phyloP scores from a whole-genome alignment of 148 eudicot species.

The Rhododendron henanense region DNA sequence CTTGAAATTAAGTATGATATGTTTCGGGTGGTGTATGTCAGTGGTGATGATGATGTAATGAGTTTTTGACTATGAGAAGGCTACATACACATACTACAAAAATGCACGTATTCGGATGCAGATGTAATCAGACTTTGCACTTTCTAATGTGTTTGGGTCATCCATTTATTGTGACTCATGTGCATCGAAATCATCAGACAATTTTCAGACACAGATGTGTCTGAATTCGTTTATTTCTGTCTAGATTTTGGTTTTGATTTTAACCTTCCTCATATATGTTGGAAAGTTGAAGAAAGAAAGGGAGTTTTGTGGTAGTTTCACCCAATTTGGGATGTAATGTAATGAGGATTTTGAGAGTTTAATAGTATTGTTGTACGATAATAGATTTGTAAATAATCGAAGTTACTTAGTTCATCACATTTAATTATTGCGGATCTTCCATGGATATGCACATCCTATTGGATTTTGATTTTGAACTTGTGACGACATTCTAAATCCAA shows the following conservation, averaged over 20 bases:
- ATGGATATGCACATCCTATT: neutral
- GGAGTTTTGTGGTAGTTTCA: neutral
- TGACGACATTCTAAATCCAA: too few relatives aligned
- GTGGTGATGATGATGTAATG: conserved; percentile 22
- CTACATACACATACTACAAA: neutral
- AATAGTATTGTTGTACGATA: too few relatives aligned
- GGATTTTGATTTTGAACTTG: too few relatives aligned
- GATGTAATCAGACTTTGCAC: neutral
- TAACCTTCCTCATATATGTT: too few relatives aligned
- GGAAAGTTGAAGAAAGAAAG: too few relatives aligned
- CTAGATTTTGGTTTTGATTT: neutral
- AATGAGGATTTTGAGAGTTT: neutral
- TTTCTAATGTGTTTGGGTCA: too few relatives aligned
- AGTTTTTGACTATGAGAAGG: neutral
- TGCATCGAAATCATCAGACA: too few relatives aligned
- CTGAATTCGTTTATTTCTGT: too few relatives aligned
- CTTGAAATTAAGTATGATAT: conserved; percentile 35
- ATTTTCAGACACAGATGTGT: too few relatives aligned
- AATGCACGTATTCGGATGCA: neutral
- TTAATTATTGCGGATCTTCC: neutral
- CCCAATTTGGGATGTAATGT: neutral
- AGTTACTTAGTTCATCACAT: too few relatives aligned
- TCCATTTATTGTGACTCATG: too few relatives aligned
- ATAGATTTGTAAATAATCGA: too few relatives aligned
- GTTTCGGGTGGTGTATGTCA: conserved; percentile 37